phyloP scores from a whole-genome alignment of 257 asterid species.

The Gentiana macrophylla region DNA sequence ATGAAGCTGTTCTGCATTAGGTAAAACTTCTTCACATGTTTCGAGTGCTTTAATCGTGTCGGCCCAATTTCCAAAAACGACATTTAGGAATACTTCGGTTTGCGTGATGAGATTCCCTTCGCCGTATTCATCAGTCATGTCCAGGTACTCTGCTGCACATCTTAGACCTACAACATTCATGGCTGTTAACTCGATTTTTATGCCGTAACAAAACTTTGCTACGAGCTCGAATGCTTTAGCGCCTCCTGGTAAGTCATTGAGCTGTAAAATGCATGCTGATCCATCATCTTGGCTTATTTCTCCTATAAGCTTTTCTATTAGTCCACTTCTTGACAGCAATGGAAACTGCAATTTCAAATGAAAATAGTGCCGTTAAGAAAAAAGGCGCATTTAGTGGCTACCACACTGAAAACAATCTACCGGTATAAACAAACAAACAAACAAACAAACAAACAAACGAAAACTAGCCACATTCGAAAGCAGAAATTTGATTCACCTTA shows the following conservation, averaged over 20 bases:
- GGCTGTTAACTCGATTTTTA: conserved; percentile 66
- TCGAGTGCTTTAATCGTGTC: conserved; percentile 78
- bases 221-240: conserved; percentile 72
- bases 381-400: too few species aligned
- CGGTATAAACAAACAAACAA: not conserved
- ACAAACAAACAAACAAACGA: not conserved
- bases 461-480: not conserved
- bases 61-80: conserved; percentile 58
- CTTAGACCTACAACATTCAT: conserved; percentile 61
- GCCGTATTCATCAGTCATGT: conserved; percentile 80
- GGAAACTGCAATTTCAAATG: conserved; percentile 43
- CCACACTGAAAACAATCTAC: too few species aligned
- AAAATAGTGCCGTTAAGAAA: not conserved
- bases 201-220: conserved; percentile 77
- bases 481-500: conserved; percentile 33
- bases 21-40: conserved; percentile 67
- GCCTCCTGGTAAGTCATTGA: conserved; percentile 73
- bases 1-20: conserved; percentile 60
- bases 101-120: conserved; percentile 63
- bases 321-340: conserved; percentile 64
- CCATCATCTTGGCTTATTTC: conserved; percentile 24
- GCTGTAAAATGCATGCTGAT: conserved; percentile 33
- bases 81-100: conserved; percentile 50
- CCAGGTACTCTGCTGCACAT: conserved; percentile 79
- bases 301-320: conserved; percentile 56